phyloP scores from a whole-genome alignment of 2,329 filamentous ascomycete species.

The Myriosclerotinia scirpicola region DNA sequence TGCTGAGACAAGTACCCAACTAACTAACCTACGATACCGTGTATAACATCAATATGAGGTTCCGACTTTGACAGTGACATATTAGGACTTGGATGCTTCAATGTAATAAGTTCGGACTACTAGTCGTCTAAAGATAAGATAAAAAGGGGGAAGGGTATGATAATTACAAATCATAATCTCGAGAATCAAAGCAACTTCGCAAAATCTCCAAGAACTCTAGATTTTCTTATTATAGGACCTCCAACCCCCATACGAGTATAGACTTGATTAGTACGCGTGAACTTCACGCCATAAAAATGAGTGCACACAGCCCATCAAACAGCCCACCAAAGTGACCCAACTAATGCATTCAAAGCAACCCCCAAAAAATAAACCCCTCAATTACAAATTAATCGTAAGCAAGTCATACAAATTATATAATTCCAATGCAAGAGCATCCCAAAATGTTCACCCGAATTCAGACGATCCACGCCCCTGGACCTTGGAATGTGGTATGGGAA shows the following conservation, averaged over 20 bases:
- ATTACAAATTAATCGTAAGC: not conserved
- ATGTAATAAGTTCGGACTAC: not conserved
- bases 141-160: not conserved
- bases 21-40: too few species aligned
- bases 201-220: not conserved
- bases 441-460: constrained; percentile 3
- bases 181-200: not conserved
- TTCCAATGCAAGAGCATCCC: not conserved
- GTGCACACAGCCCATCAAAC: not conserved
- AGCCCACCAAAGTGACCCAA: not conserved
- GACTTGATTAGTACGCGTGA: too few species aligned
- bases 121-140: not conserved
- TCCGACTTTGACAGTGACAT: too few species aligned
- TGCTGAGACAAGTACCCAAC: too few species aligned
- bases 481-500: constrained; percentile 1
- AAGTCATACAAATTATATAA: not conserved
- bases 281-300: too few species aligned
- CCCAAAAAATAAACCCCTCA: not conserved
- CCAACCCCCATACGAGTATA: not conserved
- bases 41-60: too few species aligned
- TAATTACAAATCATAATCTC: not conserved
- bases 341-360: not conserved
- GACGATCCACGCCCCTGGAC: constrained; percentile 4
- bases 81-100: not conserved
- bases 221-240: not conserved